Conservation (phyloP, 164 flowering plant genomes). For the Amborella trichopoda region DNA sequence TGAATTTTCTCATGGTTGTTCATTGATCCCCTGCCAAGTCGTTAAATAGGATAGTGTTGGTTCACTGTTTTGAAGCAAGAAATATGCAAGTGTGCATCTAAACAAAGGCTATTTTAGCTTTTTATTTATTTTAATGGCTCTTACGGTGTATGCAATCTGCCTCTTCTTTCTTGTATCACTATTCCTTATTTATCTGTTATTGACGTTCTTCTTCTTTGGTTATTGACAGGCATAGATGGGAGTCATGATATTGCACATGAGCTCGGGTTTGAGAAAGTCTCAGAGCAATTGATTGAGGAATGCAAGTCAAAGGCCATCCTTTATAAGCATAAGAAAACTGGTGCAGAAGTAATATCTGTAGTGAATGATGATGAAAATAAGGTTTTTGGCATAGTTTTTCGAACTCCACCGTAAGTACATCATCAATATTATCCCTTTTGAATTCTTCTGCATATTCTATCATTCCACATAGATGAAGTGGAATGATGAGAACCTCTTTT, state of each 20-base stretch:
- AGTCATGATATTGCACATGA: constrained; percentile 51
- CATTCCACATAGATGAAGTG: too few species aligned
- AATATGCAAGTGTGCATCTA: not conserved
- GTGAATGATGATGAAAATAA: constrained; percentile 93
- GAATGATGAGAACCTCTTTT: too few species aligned
- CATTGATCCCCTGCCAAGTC: too few species aligned
- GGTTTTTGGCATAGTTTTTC: constrained; percentile 86
- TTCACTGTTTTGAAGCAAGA: not conserved
- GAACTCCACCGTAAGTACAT: constrained; percentile 89
- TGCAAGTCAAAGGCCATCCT: constrained; percentile 82
- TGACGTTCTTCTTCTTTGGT: not conserved
- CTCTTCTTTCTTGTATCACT: not conserved
- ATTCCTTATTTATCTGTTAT: too few species aligned
- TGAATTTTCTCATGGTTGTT: too few species aligned
- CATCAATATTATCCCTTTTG: not conserved
- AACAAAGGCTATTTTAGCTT: not conserved
- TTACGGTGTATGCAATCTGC: too few species aligned
- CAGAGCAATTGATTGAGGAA: constrained; percentile 75
- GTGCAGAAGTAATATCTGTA: constrained; percentile 88
- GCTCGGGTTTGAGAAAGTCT: constrained; percentile 75
- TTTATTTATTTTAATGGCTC: not conserved
- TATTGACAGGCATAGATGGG: constrained; percentile 32
- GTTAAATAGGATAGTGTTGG: not conserved
- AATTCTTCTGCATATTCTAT: too few species aligned
- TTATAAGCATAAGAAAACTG: constrained; percentile 78